phyloP scores from a whole-genome alignment of 1,284 basidiomycete genomes.

The Uromyces viciae-fabae region DNA sequence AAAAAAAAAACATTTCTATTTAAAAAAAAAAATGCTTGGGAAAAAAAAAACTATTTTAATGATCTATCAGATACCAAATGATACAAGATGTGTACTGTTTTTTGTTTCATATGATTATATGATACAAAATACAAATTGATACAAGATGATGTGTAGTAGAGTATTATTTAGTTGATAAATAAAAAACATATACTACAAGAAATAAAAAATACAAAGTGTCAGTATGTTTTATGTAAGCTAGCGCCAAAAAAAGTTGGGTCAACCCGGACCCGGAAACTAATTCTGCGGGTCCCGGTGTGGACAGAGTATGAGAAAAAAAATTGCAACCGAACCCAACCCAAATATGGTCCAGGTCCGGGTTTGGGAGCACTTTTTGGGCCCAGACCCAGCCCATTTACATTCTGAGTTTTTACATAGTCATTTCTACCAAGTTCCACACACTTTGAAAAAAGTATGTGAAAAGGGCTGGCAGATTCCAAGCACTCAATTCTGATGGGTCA shows the following conservation, averaged over 20 bases:
- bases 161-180: too few relatives aligned
- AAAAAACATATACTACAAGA: too few relatives aligned
- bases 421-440: too few relatives aligned
- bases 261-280: not conserved
- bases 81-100: too few relatives aligned
- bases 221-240: not conserved
- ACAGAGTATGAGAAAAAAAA: not conserved
- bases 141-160: not conserved
- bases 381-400: not conserved
- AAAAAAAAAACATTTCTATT: not conserved
- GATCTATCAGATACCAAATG: too few relatives aligned
- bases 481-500: too few relatives aligned
- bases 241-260: not conserved
- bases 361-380: not conserved
- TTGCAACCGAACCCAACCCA: not conserved
- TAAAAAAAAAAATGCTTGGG: too few relatives aligned
- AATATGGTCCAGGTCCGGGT: not conserved
- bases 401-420: too few relatives aligned
- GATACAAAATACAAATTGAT: not conserved
- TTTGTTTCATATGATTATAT: not conserved
- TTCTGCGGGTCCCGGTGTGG: not conserved
- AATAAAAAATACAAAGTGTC: too few relatives aligned
- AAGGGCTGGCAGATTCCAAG: too few relatives aligned
- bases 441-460: too few relatives aligned
- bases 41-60: too few relatives aligned